Evolutionary conservation across 1,284 basidiomycete genomes (phyloP).

Genomic region (Cutaneotrichosporon dermatis): DNA sequence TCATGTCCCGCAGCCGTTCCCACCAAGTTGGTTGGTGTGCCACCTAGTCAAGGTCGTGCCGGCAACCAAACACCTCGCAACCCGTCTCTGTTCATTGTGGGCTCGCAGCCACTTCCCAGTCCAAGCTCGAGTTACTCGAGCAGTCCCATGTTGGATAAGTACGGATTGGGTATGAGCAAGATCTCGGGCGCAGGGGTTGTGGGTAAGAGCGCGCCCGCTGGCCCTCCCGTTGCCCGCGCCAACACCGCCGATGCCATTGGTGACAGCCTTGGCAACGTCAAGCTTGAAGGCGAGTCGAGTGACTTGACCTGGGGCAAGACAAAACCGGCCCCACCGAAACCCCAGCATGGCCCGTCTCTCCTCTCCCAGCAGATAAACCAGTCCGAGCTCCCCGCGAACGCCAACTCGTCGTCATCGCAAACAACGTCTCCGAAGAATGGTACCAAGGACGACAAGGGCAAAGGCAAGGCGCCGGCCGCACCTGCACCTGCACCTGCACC

Average conservation of each 20-base stretch:
- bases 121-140: conserved; percentile 68
- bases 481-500: neutral
- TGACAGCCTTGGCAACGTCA: conserved; percentile 61
- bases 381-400: neutral
- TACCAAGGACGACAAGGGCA: conserved; percentile 3
- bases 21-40: conserved; percentile 84
- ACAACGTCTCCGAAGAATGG: neutral
- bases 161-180: conserved; percentile 84
- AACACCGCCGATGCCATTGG: conserved; percentile 53
- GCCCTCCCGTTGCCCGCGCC: neutral
- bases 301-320: conserved; percentile 58
- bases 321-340: conserved; percentile 39
- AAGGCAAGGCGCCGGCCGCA: neutral
- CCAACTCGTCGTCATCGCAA: neutral
- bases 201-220: conserved; percentile 24
- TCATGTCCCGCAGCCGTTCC: conserved; percentile 57
- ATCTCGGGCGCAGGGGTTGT: conserved; percentile 44
- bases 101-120: conserved; percentile 83
- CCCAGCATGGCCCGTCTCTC: conserved; percentile 63
- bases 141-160: conserved; percentile 80
- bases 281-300: conserved; percentile 53
- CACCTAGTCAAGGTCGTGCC: conserved; percentile 89
- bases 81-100: conserved; percentile 84
- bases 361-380: conserved; percentile 70
- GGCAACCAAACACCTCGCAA: conserved; percentile 93